Evolutionary conservation across 345 rosid genomes (phyloP).

Genomic region (Boechera retrofracta): DNA sequence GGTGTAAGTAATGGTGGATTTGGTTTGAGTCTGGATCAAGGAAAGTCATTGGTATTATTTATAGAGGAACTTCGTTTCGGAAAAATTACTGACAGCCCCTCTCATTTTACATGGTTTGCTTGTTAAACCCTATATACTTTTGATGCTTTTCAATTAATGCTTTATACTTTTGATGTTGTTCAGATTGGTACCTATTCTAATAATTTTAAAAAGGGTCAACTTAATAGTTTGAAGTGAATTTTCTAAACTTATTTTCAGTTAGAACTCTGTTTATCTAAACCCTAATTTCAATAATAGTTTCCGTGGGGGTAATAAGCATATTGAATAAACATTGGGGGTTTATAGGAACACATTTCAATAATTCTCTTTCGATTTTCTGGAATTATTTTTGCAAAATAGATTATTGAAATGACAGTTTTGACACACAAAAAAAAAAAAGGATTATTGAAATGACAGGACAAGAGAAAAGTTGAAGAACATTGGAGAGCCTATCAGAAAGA

Average conservation of each 20-base stretch:
- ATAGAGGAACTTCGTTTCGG: conserved; percentile 6
- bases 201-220: no score
- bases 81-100: conserved; percentile 4
- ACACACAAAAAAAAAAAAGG: no score
- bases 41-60: conserved; percentile 29
- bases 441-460: conserved; percentile 10
- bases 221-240: no score
- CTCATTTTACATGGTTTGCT: conserved; percentile 12
- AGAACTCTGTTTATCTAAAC: neutral
- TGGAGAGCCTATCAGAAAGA: conserved; percentile 28
- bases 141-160: neutral
- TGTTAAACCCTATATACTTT: neutral
- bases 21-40: no score
- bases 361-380: neutral
- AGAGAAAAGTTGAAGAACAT: conserved; percentile 24
- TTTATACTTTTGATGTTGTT: conserved; percentile 10
- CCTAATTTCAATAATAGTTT: neutral
- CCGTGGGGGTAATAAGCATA: neutral
- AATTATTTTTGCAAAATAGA: neutral
- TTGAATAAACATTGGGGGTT: neutral
- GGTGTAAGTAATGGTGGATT: neutral
- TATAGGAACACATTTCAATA: neutral
- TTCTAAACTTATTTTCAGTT: neutral
- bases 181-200: neutral
- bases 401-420: neutral